phyloP scores from a whole-genome alignment of 805 yeast species.

The Candida tibetensis region DNA sequence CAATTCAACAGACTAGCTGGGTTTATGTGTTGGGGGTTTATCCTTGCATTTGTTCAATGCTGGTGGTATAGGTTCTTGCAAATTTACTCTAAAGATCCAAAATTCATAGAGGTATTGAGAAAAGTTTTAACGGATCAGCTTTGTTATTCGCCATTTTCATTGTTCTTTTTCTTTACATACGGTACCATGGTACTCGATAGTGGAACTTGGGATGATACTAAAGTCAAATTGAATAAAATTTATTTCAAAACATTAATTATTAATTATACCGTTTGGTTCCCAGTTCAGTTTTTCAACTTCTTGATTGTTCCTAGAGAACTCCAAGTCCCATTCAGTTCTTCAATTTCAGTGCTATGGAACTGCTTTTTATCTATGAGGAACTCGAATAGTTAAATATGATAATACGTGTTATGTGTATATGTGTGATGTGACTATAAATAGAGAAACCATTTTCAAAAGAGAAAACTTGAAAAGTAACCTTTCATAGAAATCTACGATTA shows the following conservation, averaged over 20 bases:
- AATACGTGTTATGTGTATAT: too few relatives aligned
- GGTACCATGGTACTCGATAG: constrained; percentile 78
- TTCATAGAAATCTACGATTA: constrained; percentile 6
- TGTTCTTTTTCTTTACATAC: constrained; percentile 77
- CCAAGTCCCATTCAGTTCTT: constrained; percentile 91
- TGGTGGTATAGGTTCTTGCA: constrained; percentile 88
- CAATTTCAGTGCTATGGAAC: constrained; percentile 88
- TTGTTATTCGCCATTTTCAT: constrained; percentile 82
- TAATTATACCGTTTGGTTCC: constrained; percentile 77
- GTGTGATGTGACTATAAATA: too few relatives aligned
- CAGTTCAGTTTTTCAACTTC: constrained; percentile 75
- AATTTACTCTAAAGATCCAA: constrained; percentile 76
- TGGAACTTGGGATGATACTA: constrained; percentile 64
- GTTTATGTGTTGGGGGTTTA: constrained; percentile 84
- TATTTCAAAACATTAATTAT: constrained; percentile 65
- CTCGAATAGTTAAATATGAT: constrained; percentile 17
- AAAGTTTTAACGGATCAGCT: constrained; percentile 89
- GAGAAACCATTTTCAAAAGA: neutral
- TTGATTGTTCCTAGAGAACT: constrained; percentile 63
- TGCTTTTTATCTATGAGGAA: constrained; percentile 84
- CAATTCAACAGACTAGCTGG: constrained; percentile 70
- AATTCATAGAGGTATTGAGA: constrained; percentile 79
- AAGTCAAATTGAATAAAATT: constrained; percentile 60
- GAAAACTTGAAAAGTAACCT: neutral
- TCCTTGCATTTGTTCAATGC: constrained; percentile 78